A percentile compares a stretch with the other conserved stretches of the same genome.
Conservation (phyloP, 2,329 filamentous ascomycete species). For the Fusarium dlaminii region DNA sequence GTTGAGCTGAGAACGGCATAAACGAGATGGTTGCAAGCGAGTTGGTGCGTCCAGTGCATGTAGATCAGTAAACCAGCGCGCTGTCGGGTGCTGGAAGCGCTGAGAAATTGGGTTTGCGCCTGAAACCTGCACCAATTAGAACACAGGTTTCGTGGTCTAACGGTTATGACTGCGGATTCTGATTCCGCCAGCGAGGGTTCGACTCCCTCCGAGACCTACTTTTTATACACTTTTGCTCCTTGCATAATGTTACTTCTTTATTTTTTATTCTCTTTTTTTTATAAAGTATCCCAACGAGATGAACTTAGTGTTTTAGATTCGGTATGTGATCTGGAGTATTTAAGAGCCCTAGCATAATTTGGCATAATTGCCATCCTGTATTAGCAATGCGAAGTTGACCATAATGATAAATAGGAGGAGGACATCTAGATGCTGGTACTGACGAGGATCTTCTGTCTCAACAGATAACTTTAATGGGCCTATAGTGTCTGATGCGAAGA, state of each 20-base stretch:
- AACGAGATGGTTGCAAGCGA: too few relatives aligned
- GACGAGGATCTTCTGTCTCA: rapidly evolving
- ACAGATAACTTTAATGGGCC: neutral
- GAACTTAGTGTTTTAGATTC: rapidly evolving
- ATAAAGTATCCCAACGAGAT: rapidly evolving
- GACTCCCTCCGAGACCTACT: constrained; percentile 1
- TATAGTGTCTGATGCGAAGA: too few relatives aligned
- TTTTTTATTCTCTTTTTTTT: rapidly evolving
- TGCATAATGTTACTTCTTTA: rapidly evolving
- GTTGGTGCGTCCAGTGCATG: neutral
- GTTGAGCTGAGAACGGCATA: neutral
- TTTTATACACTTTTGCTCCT: neutral
- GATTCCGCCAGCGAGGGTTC: constrained; percentile 1
- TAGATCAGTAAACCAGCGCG: neutral
- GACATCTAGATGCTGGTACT: neutral
- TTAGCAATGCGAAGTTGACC: neutral
- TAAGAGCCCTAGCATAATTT: neutral
- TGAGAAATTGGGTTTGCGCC: neutral
- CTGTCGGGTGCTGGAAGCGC: rapidly evolving
- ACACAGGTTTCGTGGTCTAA: neutral
- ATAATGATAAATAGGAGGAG: neutral
- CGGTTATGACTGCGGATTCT: constrained; percentile 1
- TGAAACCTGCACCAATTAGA: neutral
- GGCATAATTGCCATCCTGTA: neutral
- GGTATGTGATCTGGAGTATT: rapidly evolving